phyloP scores from a whole-genome alignment of 805 yeast species.

The Nakazawaea siamensis region DNA sequence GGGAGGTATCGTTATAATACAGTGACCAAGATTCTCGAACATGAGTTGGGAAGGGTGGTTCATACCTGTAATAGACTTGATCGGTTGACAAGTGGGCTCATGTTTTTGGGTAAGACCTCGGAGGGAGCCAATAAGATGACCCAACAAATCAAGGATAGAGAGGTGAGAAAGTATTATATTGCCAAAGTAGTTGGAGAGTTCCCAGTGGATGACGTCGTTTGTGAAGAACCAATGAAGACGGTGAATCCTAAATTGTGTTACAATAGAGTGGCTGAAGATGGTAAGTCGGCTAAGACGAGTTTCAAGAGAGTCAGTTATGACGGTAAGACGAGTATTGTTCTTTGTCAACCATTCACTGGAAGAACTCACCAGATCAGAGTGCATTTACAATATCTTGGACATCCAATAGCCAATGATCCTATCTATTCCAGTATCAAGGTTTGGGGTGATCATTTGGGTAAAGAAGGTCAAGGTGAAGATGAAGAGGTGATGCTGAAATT shows the following conservation, averaged over 20 bases:
- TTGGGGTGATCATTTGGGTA: slow-evolving; percentile 79
- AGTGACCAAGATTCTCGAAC: slow-evolving; percentile 67
- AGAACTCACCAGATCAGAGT: slow-evolving; percentile 94
- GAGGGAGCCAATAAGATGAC: slow-evolving; percentile 72
- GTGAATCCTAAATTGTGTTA: slow-evolving; percentile 68
- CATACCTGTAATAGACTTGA: slow-evolving; percentile 89
- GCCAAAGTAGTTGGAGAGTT: slow-evolving; percentile 87
- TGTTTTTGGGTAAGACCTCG: slow-evolving; percentile 83
- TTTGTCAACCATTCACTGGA: slow-evolving; percentile 84
- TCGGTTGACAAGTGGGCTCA: slow-evolving; percentile 83
- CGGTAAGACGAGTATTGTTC: slow-evolving; percentile 60
- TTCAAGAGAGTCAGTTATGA: slow-evolving; percentile 67
- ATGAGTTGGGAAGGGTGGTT: slow-evolving; percentile 55
- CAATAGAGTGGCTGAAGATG: slow-evolving; percentile 44
- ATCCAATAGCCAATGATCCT: slow-evolving; percentile 90
- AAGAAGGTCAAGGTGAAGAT: slow-evolving; percentile 39
- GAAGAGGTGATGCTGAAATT: slow-evolving; percentile 39
- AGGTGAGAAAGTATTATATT: slow-evolving; percentile 72
- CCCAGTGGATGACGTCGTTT: slow-evolving; percentile 47
- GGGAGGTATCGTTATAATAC: slow-evolving; percentile 76
- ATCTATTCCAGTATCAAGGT: slow-evolving; percentile 68
- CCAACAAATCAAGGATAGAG: slow-evolving; percentile 62
- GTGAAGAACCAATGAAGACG: slow-evolving; percentile 63
- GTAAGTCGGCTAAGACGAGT: slow-evolving; percentile 67
- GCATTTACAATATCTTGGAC: slow-evolving; percentile 83